Evolutionary conservation across 257 asterid genomes (phyloP), one percentile per base, ranked within the genome.

Genomic region (Echium plantagineum): DNA sequence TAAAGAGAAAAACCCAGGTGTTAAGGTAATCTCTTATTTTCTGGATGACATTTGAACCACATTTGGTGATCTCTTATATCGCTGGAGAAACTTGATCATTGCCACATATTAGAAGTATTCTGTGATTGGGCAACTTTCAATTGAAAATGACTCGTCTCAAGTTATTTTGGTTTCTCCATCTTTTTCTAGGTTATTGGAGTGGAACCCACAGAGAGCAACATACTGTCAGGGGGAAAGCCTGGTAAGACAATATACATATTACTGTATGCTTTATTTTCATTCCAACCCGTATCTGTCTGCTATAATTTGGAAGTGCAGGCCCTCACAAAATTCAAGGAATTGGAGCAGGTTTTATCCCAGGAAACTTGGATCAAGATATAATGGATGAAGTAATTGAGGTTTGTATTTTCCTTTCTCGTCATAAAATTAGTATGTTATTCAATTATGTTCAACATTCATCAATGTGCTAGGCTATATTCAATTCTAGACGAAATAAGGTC

Each of bases 311-410:
- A 80, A 81, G 67, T 86, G 95, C 97, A 93, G 97, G 97, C 81
- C 97, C 99, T 89, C 99, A 93, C 97, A 89, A 93, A 89, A 93
- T 93, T 93, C 99, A 89, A 86, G 96, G 99, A 78, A 88, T 93
- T 86, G 99, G 97, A 68, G 97, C 99, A 84, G 99, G 99, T 89
- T 93, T 89, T 83, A 78, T 89, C 55, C 99, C 97, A 63, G 80
- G 86, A 79, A 93, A 89, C 72, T 77, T 93, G 71, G 97, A 93
- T 75, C 96, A 76, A 80, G 86, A 75, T 65, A 76, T 89, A 71
- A 78, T 93, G 83, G 98, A 89, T 76, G 98, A 93, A 86, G 97
- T 93, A 59, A 84, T 93, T 71, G 95, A 79, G 94, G 98, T 86
- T 26, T 64, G 17, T 18, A 53, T 53, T 17, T 53, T 53, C 13